Evolutionary conservation across 2,329 filamentous ascomycete species (phyloP).

Genomic region (Clonostachys rosea): DNA sequence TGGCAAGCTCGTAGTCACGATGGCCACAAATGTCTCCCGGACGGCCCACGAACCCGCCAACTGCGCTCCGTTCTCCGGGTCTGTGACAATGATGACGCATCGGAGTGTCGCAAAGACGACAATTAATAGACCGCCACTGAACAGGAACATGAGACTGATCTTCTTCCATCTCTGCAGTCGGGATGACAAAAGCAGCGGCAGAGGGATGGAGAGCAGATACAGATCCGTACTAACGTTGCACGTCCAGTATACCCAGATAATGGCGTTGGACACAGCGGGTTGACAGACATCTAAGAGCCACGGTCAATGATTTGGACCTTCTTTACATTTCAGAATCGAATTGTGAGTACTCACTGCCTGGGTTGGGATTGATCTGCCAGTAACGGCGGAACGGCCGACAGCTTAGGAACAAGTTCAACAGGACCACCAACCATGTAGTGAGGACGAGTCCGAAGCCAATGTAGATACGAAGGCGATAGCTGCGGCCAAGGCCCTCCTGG

Average conservation of each 20-base stretch:
- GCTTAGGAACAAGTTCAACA: conserved; percentile 43
- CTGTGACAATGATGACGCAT: conserved; percentile 1
- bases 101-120: conserved; percentile 6
- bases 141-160: conserved; percentile 4
- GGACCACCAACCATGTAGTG: conserved; percentile 40
- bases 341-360: conserved; percentile 50
- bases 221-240: conserved; percentile 10
- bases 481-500: not conserved
- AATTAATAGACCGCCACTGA: conserved; percentile 5
- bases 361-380: conserved; percentile 44
- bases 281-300: conserved; percentile 6
- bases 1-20: conserved; percentile 8
- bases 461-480: conserved; percentile 37
- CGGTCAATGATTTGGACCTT: not conserved
- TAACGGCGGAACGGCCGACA: conserved; percentile 48
- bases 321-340: conserved; percentile 2
- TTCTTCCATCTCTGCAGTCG: conserved; percentile 4
- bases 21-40: conserved; percentile 9
- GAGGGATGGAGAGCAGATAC: conserved; percentile 10
- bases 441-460: conserved; percentile 45
- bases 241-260: conserved; percentile 8
- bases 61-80: conserved; percentile 4
- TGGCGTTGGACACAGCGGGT: conserved; percentile 8
- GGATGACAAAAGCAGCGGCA: conserved; percentile 9
- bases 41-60: conserved; percentile 8